A percentile compares a stretch with the other conserved stretches of the same genome.
phyloP scores from a whole-genome alignment of 495 filamentous ascomycete genomes.

The Xylaria longipes region DNA sequence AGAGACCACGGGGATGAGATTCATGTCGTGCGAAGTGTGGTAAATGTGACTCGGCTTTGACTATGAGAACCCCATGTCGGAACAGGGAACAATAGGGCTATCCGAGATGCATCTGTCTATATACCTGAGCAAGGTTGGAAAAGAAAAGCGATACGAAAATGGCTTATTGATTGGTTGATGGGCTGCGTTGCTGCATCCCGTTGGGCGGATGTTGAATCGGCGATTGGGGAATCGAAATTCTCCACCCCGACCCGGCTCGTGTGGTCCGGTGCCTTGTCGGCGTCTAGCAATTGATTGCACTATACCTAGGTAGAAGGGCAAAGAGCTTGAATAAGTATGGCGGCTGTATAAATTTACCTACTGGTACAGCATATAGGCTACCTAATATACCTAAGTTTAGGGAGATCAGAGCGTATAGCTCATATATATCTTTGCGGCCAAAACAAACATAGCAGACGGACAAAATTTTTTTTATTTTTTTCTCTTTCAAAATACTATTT shows the following conservation, averaged over 20 bases:
- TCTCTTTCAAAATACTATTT: no score
- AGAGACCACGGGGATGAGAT: neutral
- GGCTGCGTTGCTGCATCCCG: constrained; percentile 24
- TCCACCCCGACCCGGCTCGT: constrained; percentile 14
- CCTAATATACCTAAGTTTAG: no score
- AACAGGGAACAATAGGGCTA: neutral
- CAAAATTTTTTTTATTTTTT: no score
- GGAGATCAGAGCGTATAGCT: no score
- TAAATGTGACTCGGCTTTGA: neutral
- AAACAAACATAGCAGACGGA: no score
- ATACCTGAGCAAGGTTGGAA: neutral
- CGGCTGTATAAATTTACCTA: no score
- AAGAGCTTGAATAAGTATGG: no score
- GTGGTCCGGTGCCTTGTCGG: constrained; percentile 6
- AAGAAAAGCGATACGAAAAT: neutral
- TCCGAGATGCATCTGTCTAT: neutral
- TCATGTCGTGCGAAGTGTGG: neutral
- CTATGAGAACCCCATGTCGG: neutral
- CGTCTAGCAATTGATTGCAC: neutral
- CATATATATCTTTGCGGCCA: no score
- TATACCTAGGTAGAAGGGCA: no score
- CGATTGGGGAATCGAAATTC: constrained; percentile 24
- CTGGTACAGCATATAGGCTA: no score
- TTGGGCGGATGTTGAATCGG: constrained; percentile 26
- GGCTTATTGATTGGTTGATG: constrained; percentile 1